Conservation (phyloP, 108 stramenopile genomes). For the Seminavis robusta region DNA sequence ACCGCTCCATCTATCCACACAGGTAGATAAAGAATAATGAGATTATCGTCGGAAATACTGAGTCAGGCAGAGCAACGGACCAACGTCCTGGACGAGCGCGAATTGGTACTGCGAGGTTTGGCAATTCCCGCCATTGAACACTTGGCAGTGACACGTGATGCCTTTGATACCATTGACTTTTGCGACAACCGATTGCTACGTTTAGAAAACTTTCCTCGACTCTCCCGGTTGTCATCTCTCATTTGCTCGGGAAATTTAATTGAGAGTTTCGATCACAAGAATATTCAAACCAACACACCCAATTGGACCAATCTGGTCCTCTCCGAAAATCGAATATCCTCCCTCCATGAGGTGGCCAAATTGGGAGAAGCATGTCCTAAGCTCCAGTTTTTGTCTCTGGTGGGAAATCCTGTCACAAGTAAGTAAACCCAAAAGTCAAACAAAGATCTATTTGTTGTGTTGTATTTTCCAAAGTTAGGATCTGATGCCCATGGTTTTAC, state of each 20-base stretch:
- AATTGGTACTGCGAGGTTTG: conserved; percentile 72
- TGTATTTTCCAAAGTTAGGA: neutral
- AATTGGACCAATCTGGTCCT: conserved; percentile 53
- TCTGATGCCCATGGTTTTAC: neutral
- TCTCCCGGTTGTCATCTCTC: conserved; percentile 46
- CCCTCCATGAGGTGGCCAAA: conserved; percentile 58
- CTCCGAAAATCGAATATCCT: conserved; percentile 57
- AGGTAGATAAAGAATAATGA: conserved; percentile 60
- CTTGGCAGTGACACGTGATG: conserved; percentile 69
- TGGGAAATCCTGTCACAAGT: conserved; percentile 80
- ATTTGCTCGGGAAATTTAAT: conserved; percentile 60
- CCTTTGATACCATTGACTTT: conserved; percentile 75
- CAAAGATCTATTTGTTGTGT: conserved; percentile 5
- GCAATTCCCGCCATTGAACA: conserved; percentile 81
- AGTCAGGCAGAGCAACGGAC: conserved; percentile 78
- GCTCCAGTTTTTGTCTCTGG: conserved; percentile 63
- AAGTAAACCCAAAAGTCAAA: conserved; percentile 24
- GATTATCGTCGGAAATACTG: conserved; percentile 76
- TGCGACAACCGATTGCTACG: conserved; percentile 71
- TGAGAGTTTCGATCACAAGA: conserved; percentile 50
- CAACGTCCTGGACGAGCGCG: conserved; percentile 79
- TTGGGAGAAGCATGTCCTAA: conserved; percentile 67
- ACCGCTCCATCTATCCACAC: too few relatives aligned
- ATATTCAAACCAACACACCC: conserved; percentile 47
- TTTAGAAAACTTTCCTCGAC: conserved; percentile 73